Evolutionary conservation across 768 basidiomycete species (phyloP).

Genomic region (Panaeolus cyanescens): DNA sequence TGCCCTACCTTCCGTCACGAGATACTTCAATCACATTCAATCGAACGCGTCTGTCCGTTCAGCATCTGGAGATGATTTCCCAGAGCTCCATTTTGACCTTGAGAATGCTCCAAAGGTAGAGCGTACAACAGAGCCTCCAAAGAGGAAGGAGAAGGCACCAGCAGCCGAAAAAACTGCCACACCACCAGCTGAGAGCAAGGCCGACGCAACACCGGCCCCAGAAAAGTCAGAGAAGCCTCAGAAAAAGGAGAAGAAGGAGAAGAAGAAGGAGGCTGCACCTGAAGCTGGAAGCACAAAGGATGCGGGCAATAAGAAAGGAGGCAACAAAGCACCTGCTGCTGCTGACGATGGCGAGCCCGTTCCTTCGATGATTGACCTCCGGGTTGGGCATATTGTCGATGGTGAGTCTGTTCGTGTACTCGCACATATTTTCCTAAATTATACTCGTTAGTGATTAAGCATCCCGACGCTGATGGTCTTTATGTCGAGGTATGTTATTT

Average conservation of each 20-base stretch:
- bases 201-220: conserved; percentile 14
- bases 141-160: conserved; percentile 74
- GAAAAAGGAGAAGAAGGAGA: conserved; percentile 63
- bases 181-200: conserved; percentile 24
- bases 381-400: conserved; percentile 91
- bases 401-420: conserved; percentile 49
- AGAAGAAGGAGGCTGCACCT: conserved; percentile 47
- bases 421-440: conserved; percentile 1
- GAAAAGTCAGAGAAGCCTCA: conserved; percentile 33
- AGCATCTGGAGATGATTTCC: conserved; percentile 57
- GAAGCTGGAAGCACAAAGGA: conserved; percentile 43
- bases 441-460: conserved; percentile 74
- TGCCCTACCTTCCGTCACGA: conserved; percentile 77
- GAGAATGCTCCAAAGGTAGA: conserved; percentile 73
- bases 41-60: conserved; percentile 60
- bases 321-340: conserved; percentile 42
- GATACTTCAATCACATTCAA: conserved; percentile 97
- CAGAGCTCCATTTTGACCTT: conserved; percentile 68
- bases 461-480: conserved; percentile 97
- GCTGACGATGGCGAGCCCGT: conserved; percentile 80
- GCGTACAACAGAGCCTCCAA: conserved; percentile 69
- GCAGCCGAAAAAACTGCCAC: conserved; percentile 27
- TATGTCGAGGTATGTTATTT: conserved; percentile 77
- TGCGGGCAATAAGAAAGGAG: conserved; percentile 18
- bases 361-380: conserved; percentile 96